Evolutionary conservation across 2,329 filamentous ascomycete species (phyloP).

Genomic region (Aphanocladium album): DNA sequence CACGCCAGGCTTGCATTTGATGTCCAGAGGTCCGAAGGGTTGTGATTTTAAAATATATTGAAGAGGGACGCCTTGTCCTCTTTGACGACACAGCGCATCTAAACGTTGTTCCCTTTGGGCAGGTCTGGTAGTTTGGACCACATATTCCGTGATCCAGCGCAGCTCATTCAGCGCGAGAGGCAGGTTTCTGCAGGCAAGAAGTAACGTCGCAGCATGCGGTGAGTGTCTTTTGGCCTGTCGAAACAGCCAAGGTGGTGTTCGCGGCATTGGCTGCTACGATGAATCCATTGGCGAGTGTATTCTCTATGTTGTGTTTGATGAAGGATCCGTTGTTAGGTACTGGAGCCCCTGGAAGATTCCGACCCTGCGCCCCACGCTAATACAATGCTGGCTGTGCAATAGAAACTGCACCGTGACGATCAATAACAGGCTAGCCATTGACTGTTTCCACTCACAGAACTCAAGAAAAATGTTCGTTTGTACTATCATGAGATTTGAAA

Average conservation of each 20-base stretch:
- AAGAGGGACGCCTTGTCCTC: conserved; percentile 64
- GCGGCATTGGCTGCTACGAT: conserved; percentile 47
- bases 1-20: conserved; percentile 70
- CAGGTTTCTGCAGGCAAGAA: conserved; percentile 60
- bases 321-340: background rate
- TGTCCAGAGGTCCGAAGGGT: conserved; percentile 79
- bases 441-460: no score
- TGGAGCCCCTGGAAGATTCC: background rate
- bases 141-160: conserved; percentile 65
- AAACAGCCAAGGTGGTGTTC: conserved; percentile 54
- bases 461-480: no score
- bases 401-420: no score
- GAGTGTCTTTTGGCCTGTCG: conserved; percentile 49
- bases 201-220: conserved; percentile 52
- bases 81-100: conserved; percentile 39
- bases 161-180: conserved; percentile 63
- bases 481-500: no score
- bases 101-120: conserved; percentile 23
- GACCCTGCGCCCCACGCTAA: background rate
- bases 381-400: no score
- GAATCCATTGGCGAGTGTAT: background rate
- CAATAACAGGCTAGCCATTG: no score
- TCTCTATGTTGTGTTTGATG: conserved; percentile 6
- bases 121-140: conserved; percentile 26
- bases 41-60: conserved; percentile 88